Evolutionary conservation across 2,329 filamentous ascomycete genomes (phyloP).

Genomic region (Apiospora hydei): DNA sequence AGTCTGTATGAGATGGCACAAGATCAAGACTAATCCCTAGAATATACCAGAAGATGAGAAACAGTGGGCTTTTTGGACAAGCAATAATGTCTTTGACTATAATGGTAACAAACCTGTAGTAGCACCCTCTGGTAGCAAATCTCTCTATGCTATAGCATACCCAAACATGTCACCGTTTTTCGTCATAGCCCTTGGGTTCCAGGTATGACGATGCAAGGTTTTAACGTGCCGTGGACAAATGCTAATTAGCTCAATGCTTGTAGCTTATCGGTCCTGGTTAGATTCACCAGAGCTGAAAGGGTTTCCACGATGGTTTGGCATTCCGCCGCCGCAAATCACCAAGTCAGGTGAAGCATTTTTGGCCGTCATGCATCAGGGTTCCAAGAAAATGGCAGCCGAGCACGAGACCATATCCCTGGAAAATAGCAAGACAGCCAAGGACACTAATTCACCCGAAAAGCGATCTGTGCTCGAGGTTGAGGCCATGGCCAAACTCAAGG

Average conservation of each 20-base stretch:
- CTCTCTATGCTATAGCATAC: too few relatives aligned
- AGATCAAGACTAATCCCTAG: background rate
- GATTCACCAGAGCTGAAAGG: background rate
- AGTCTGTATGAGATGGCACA: slow-evolving; percentile 27
- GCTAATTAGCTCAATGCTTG: background rate
- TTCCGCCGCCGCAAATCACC: background rate
- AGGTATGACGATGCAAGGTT: background rate
- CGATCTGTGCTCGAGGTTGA: background rate
- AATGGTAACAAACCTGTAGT: too few relatives aligned
- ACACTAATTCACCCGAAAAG: background rate
- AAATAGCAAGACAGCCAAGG: background rate
- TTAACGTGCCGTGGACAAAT: background rate
- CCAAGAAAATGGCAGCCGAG: background rate
- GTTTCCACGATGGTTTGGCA: background rate
- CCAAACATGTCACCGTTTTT: background rate
- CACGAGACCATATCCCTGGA: too few relatives aligned
- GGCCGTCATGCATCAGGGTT: background rate
- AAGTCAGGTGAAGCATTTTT: background rate
- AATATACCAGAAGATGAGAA: background rate
- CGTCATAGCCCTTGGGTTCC: background rate
- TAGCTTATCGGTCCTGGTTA: background rate
- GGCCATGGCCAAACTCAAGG: too few relatives aligned
- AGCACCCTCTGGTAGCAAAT: too few relatives aligned
- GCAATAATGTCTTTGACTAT: too few relatives aligned
- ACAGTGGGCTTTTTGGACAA: too few relatives aligned